phyloP scores from a whole-genome alignment of 768 basidiomycete genomes.

The Leccinum ochraceum region DNA sequence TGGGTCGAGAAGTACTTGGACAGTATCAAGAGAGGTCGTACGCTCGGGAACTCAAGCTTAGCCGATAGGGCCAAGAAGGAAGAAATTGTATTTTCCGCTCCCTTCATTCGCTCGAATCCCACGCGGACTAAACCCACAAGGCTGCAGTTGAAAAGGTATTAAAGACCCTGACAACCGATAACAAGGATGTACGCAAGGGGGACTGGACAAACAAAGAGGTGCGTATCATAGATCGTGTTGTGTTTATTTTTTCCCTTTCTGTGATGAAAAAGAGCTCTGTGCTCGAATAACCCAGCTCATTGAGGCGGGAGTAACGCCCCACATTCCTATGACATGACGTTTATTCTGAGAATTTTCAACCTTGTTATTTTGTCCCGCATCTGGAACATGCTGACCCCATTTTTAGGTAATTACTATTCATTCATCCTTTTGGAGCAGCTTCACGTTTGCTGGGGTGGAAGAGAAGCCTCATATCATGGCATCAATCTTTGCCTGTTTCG shows the following conservation, averaged over 20 bases:
- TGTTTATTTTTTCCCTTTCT: slow-evolving; percentile 15
- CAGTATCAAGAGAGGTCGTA: slow-evolving; percentile 69
- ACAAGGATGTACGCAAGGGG: slow-evolving; percentile 88
- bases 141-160: slow-evolving; percentile 85
- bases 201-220: slow-evolving; percentile 99
- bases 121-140: slow-evolving; percentile 40
- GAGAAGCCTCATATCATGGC: slow-evolving; percentile 64
- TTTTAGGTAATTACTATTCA: slow-evolving; percentile 24
- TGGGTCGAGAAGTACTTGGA: slow-evolving; percentile 96
- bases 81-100: slow-evolving; percentile 68
- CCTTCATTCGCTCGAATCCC: neutral
- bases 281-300: slow-evolving; percentile 96
- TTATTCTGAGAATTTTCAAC: slow-evolving; percentile 40
- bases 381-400: slow-evolving; percentile 7
- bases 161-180: slow-evolving; percentile 74
- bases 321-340: slow-evolving; percentile 65
- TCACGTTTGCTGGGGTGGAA: slow-evolving; percentile 77
- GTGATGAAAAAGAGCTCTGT: slow-evolving; percentile 76
- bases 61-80: slow-evolving; percentile 97
- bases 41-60: slow-evolving; percentile 72
- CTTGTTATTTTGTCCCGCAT: neutral
- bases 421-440: slow-evolving; percentile 48
- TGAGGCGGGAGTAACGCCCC: slow-evolving; percentile 94
- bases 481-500: neutral
- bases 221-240: slow-evolving; percentile 26